Evolutionary conservation across 2,329 filamentous ascomycete species (phyloP).

Genomic region (Xylariomycetidae sp.): DNA sequence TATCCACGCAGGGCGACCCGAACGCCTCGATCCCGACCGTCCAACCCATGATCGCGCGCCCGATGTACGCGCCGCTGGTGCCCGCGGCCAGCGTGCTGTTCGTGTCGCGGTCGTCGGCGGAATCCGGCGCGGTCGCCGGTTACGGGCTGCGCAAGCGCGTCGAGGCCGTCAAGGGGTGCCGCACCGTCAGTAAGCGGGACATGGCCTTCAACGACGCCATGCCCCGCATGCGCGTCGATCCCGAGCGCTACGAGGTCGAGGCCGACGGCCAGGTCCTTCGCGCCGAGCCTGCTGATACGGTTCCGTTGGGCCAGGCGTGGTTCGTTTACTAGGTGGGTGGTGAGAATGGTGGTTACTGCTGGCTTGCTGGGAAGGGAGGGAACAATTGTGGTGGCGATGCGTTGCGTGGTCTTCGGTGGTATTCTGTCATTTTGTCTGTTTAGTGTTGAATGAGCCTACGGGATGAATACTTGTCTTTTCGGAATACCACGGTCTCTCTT

Average conservation of each 20-base stretch:
- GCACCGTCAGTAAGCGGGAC: slow-evolving; percentile 71
- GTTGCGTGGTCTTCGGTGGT: too few species aligned
- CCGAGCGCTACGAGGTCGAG: slow-evolving; percentile 82
- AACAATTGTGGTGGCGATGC: too few species aligned
- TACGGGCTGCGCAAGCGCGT: slow-evolving; percentile 77
- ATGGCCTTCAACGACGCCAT: slow-evolving; percentile 85
- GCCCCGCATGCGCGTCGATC: slow-evolving; percentile 87
- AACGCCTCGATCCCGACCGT: slow-evolving; percentile 84
- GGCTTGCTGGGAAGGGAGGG: slow-evolving; percentile 3
- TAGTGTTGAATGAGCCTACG: too few species aligned
- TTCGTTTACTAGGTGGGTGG: slow-evolving; percentile 84
- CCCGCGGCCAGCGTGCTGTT: slow-evolving; percentile 73
- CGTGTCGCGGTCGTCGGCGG: slow-evolving; percentile 68
- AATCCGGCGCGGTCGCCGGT: slow-evolving; percentile 56
- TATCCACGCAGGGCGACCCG: slow-evolving; percentile 61
- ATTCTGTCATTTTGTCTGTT: too few species aligned
- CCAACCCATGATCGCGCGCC: slow-evolving; percentile 74
- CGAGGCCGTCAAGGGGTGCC: slow-evolving; percentile 71
- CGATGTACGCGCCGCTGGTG: slow-evolving; percentile 76
- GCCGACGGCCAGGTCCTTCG: slow-evolving; percentile 71
- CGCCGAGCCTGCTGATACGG: slow-evolving; percentile 61
- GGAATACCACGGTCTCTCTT: too few species aligned
- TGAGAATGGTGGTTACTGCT: too few species aligned
- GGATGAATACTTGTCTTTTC: too few species aligned
- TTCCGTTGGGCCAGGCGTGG: slow-evolving; percentile 73